Evolutionary conservation across 2,329 filamentous ascomycete species (phyloP).

Genomic region (Aspergillus tanneri): DNA sequence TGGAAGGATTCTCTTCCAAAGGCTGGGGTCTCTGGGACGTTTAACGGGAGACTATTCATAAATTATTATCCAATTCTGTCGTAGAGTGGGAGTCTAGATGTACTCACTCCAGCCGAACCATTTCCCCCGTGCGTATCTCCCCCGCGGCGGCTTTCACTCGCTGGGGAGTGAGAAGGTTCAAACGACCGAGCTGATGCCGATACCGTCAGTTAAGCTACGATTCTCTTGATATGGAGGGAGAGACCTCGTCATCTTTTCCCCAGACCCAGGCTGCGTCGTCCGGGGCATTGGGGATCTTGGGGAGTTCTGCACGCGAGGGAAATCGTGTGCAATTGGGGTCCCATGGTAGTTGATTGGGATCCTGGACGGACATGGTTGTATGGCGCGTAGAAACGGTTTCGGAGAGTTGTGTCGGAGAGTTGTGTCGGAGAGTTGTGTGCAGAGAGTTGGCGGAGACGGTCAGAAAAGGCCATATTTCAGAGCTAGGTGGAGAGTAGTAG

Average conservation of each 20-base stretch:
- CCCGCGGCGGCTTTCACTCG: slow-evolving; percentile 54
- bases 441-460: slow-evolving; percentile 4
- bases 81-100: background rate
- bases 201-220: background rate
- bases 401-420: background rate
- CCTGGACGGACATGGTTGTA: slow-evolving; percentile 25
- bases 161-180: slow-evolving; percentile 58
- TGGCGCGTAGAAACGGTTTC: too few species aligned
- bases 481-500: background rate
- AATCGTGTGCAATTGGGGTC: slow-evolving; percentile 55
- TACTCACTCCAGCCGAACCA: slow-evolving; percentile 54
- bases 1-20: slow-evolving; percentile 55
- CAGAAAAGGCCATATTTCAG: slow-evolving; percentile 1
- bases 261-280: slow-evolving; percentile 61
- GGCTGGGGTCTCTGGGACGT: slow-evolving; percentile 53
- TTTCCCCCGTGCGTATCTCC: slow-evolving; percentile 57
- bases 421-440: background rate
- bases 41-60: slow-evolving; percentile 49
- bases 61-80: background rate
- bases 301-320: slow-evolving; percentile 54
- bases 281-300: slow-evolving; percentile 52
- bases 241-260: slow-evolving; percentile 57
- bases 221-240: background rate
- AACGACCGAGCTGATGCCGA: slow-evolving; percentile 36
- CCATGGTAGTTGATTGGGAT: slow-evolving; percentile 47